Base-by-base conservation (phyloP, 2,329 filamentous ascomycete genomes). In the Thelonectria rubi region DNA sequence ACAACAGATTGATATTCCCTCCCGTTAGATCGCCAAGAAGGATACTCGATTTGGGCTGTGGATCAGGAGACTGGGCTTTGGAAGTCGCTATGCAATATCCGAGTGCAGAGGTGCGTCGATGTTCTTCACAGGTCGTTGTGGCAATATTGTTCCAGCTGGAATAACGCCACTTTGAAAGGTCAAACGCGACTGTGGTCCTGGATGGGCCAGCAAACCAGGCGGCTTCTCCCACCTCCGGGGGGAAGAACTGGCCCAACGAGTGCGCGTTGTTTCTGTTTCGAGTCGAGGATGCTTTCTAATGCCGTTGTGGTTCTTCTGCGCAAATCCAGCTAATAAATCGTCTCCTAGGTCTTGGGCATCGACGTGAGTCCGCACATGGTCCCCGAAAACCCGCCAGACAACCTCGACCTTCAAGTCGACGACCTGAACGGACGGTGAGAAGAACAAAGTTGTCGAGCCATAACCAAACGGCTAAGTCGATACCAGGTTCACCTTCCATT, bases 11-110 rank as follows among this genome's bases (percentile, higher is more conserved):
- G 24, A 84, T 93, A 69, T 91, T 93, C 63, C 89, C 90, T n/a
- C 88, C 88, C 6, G 78, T 92, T 50, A 76, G 74, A 46, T 78
- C 81, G 26, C 84, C 85, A 21, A 78, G 79, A 67, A 84, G 83
- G 69, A 83, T 93, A 43, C 80, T 93, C 26, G 91, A 93, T 60
- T 92, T 89, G 68, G 91, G 91, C 0, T 91, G 87, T 75, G 91
- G 91, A 42, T 82, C 87, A n/a, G 90, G 83, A 42, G 81, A 86
- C 49, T 93, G 91, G 91, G 89, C 90, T 20, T 77, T 86, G 34
- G 88, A 90, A 21, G 87, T 91, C 54, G 90, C 90, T 48, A 83
- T 86, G 70, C 79, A 84, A 64, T 80, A 89, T 76, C 88, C 88
- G 50, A 77, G 81, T 63, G 89, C 87, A 72, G 84, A 91, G 80